Evolutionary conservation across 257 asterid genomes (phyloP), one percentile per base, ranked within the genome.

Genomic region (Fraxinus anomala): DNA sequence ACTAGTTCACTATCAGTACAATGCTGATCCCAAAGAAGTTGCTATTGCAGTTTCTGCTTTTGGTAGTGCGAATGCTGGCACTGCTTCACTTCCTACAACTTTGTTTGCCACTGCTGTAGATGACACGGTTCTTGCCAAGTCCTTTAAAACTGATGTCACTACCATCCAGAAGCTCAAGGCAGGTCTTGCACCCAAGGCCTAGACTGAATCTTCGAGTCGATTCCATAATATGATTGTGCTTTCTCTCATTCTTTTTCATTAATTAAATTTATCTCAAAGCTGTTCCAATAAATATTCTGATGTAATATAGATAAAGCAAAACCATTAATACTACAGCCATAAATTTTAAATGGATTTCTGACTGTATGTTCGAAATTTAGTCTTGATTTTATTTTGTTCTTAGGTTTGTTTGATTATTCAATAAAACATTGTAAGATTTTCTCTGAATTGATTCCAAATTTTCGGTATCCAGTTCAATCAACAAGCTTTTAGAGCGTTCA

Each of bases 91-190:
- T 40, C 56, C 54, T 5, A 71, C 31, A 17, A 19, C 31, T 71
- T 40, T 71, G 19, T 71, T 19, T 36, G 31, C 59, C 54, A 19
- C 54, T 4, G 31, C 30, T 10, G 28, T 71, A 9, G 56, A 71
- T 39, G 75, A 71, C 19, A 10, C 10, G 24, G 28, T 71, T 11
- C 47, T 71, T 21, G 75, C 75, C 49, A 71, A n/a, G 59, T 71
- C 75, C 6, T 71, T 71, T 24, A 71, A 71, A 40, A 71, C 75
- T 10, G 75, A 71, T 5, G 75, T 71, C 3, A 4, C 75, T 36
- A 71, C 75, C 28, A 39, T 71, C 24, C 75, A 71, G 28, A 71
- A 71, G 30, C 44, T 71, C 75, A 37, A 37, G 61, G 75, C 56
- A 16, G 56, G 75, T 24, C 75, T 71, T 40, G 61, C 61, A 71